Conservation (phyloP, 805 yeast species). For the Zygotorulaspora chibaensis region DNA sequence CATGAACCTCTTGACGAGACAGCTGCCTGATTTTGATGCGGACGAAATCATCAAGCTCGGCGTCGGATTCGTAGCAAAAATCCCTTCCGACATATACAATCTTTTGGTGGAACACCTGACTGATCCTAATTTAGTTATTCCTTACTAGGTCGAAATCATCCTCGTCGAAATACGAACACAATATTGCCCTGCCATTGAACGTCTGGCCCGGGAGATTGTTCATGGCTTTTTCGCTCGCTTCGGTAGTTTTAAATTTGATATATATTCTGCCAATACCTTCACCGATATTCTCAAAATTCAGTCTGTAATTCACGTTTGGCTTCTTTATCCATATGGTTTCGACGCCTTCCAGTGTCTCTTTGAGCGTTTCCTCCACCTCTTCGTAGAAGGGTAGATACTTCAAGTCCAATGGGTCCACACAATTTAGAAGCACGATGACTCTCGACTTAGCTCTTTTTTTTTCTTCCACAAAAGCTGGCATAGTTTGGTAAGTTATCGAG, state of each 20-base stretch:
- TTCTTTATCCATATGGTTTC: slow-evolving; percentile 56
- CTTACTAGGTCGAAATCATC: slow-evolving; percentile 45
- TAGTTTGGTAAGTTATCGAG: slow-evolving; percentile 34
- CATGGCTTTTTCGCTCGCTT: slow-evolving; percentile 53
- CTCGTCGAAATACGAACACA: slow-evolving; percentile 60
- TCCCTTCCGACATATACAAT: slow-evolving; percentile 60
- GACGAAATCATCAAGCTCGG: slow-evolving; percentile 72
- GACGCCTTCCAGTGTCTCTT: slow-evolving; percentile 37
- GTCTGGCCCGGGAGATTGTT: slow-evolving; percentile 55
- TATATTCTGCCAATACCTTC: slow-evolving; percentile 69
- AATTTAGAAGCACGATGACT: slow-evolving; percentile 64
- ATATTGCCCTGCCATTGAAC: slow-evolving; percentile 64
- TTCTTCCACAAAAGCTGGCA: slow-evolving; percentile 36
- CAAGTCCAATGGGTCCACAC: slow-evolving; percentile 61
- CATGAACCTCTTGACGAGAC: slow-evolving; percentile 64
- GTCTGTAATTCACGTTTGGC: slow-evolving; percentile 42
- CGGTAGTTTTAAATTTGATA: slow-evolving; percentile 54
- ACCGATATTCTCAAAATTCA: slow-evolving; percentile 43
- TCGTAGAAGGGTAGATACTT: slow-evolving; percentile 45
- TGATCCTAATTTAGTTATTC: slow-evolving; percentile 17
- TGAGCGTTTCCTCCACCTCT: slow-evolving; percentile 51
- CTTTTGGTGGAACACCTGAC: slow-evolving; percentile 32
- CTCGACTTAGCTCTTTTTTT: slow-evolving; percentile 29
- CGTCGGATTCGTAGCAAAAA: slow-evolving; percentile 69
- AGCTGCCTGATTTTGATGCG: slow-evolving; percentile 65